A percentile compares a stretch with the other conserved stretches of the same genome.
These are phyloP conservation scores for Choiromyces venosus DNA, from an alignment of 495 filamentous ascomycete species.

Conservation along the genomic window DNA sequence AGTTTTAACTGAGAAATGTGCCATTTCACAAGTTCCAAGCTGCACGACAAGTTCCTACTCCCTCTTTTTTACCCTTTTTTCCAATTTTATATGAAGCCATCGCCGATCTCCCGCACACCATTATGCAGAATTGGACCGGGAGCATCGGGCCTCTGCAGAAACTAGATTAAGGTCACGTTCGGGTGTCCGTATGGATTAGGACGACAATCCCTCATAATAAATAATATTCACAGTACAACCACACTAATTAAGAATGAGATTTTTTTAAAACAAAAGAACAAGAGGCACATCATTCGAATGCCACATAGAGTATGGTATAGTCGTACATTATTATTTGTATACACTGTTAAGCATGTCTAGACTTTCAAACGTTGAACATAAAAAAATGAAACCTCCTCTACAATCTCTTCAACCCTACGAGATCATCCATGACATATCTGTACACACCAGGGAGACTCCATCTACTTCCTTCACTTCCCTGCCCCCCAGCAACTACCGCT, in stretches of 20 bases:
- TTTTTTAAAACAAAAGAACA: not conserved
- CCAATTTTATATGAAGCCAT: constrained; percentile 4
- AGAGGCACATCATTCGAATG: not conserved
- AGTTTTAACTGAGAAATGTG: no score
- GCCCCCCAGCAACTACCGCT: constrained; percentile 24
- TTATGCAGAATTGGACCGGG: constrained; percentile 15
- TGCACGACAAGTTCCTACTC: not conserved
- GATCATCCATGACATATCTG: constrained; percentile 40
- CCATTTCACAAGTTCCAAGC: no score
- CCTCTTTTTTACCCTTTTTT: not conserved
- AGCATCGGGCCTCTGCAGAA: not conserved
- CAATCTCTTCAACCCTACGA: constrained; percentile 39
- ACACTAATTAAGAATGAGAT: not conserved
- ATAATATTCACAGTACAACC: not conserved
- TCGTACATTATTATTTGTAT: not conserved
- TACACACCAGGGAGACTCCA: constrained; percentile 30
- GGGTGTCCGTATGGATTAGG: not conserved
- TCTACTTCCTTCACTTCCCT: constrained; percentile 17
- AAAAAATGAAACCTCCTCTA: constrained; percentile 5
- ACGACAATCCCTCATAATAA: not conserved
- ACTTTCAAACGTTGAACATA: not conserved
- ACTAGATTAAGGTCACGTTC: not conserved
- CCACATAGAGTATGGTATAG: not conserved
- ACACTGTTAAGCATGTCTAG: constrained; percentile 1
- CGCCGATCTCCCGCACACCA: constrained; percentile 29